Evolutionary conservation across 2,329 filamentous ascomycete genomes (phyloP).

Genomic region (Trichoderma hamatum): DNA sequence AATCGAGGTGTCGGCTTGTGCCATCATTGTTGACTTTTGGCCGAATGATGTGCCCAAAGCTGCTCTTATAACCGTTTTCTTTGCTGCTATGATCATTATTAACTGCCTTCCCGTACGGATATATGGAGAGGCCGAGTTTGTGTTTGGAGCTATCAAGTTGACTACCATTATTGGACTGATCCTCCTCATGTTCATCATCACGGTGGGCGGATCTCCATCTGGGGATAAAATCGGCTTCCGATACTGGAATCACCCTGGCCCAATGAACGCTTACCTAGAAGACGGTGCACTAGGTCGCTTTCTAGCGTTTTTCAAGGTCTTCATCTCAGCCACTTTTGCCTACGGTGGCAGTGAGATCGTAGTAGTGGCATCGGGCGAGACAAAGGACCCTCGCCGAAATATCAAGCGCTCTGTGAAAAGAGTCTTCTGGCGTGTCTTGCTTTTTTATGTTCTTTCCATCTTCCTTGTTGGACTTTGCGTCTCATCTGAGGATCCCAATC

Average conservation of each 20-base stretch:
- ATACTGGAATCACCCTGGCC: constrained; percentile 49
- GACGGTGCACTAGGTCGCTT: constrained; percentile 45
- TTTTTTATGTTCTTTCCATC: constrained; percentile 44
- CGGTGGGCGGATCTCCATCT: constrained; percentile 49
- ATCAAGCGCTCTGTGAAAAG: constrained; percentile 41
- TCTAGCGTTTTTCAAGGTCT: constrained; percentile 49
- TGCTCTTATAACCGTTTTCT: constrained; percentile 44
- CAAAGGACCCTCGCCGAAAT: constrained; percentile 41
- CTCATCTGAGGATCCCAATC: constrained; percentile 41
- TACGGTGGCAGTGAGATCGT: constrained; percentile 50
- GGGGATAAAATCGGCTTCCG: constrained; percentile 50
- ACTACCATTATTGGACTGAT: constrained; percentile 54
- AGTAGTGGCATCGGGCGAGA: constrained; percentile 44
- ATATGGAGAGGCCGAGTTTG: constrained; percentile 59
- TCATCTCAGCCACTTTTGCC: constrained; percentile 53
- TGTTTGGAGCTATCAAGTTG: constrained; percentile 53
- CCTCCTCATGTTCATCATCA: constrained; percentile 53
- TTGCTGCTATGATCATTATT: constrained; percentile 42
- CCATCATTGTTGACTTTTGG: constrained; percentile 53
- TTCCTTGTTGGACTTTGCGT: constrained; percentile 45
- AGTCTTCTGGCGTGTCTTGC: constrained; percentile 42
- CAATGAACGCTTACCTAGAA: constrained; percentile 47
- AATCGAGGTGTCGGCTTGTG: constrained; percentile 51
- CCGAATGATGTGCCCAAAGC: constrained; percentile 35
- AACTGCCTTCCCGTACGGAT: constrained; percentile 47